Evolutionary conservation across 805 yeast genomes (phyloP).

Genomic region (Wickerhamiella domercqiae): DNA sequence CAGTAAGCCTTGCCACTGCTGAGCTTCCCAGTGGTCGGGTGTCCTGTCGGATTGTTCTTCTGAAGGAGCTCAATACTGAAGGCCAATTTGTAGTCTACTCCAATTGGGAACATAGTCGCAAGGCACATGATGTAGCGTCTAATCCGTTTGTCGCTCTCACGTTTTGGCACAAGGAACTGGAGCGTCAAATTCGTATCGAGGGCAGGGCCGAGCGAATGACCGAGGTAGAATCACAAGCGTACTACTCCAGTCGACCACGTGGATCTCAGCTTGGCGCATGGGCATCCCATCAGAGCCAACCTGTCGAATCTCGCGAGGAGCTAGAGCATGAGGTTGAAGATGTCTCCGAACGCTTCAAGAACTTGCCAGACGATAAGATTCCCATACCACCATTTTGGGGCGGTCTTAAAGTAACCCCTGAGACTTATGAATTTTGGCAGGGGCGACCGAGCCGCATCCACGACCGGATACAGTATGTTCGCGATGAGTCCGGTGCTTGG

Average conservation of each 20-base stretch:
- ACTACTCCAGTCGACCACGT: slow-evolving; percentile 77
- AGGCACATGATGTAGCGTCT: slow-evolving; percentile 49
- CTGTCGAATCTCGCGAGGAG: slow-evolving; percentile 41
- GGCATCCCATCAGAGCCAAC: slow-evolving; percentile 79
- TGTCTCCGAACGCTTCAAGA: slow-evolving; percentile 42
- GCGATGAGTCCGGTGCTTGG: slow-evolving; percentile 46
- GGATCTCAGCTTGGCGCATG: slow-evolving; percentile 93
- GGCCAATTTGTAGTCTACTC: slow-evolving; percentile 75
- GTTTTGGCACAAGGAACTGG: slow-evolving; percentile 83
- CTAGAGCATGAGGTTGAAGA: slow-evolving; percentile 38
- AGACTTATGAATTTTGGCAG: slow-evolving; percentile 95
- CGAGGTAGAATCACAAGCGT: slow-evolving; percentile 57
- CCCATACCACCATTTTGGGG: slow-evolving; percentile 97
- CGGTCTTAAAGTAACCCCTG: slow-evolving; percentile 74
- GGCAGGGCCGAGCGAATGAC: slow-evolving; percentile 64
- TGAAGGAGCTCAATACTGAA: slow-evolving; percentile 73
- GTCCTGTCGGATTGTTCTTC: slow-evolving; percentile 65
- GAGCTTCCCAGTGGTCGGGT: slow-evolving; percentile 81
- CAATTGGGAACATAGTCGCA: slow-evolving; percentile 81
- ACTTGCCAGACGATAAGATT: slow-evolving; percentile 37
- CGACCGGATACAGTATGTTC: slow-evolving; percentile 63
- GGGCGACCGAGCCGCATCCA: slow-evolving; percentile 83
- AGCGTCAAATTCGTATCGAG: slow-evolving; percentile 88
- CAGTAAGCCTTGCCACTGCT: slow-evolving; percentile 79
- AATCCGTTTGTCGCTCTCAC: slow-evolving; percentile 73